phyloP scores from a whole-genome alignment of 2,329 filamentous ascomycete genomes.

The Tothia fuscella region DNA sequence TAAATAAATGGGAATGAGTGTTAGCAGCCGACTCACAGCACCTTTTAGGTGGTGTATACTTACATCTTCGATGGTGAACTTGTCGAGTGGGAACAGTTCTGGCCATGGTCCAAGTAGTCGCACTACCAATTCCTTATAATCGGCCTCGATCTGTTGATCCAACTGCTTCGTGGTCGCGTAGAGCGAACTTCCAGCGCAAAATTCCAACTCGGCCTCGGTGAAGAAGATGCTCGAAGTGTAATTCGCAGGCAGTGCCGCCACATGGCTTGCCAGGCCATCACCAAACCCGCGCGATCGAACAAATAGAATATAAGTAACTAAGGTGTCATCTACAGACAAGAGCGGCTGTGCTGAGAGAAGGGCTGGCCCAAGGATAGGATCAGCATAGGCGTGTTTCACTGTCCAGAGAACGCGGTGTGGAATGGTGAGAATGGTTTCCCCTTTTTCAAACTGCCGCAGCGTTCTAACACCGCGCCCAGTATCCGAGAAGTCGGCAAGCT shows the following conservation, averaged over 20 bases:
- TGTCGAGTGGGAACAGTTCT: constrained; percentile 1
- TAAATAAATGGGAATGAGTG: not conserved
- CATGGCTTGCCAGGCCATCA: constrained; percentile 1
- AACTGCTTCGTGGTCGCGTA: constrained; percentile 2
- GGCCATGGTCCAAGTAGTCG: not conserved
- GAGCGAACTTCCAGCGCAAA: constrained; percentile 1
- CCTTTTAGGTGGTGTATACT: not conserved
- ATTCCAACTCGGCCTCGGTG: constrained; percentile 1
- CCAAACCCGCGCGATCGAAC: not conserved
- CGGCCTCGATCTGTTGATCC: constrained; percentile 1
- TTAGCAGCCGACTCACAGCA: not conserved
- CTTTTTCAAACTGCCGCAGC: not conserved
- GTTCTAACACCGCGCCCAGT: constrained; percentile 3
- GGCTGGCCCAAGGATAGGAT: constrained; percentile 1
- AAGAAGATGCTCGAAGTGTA: constrained; percentile 5
- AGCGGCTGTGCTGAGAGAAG: not conserved
- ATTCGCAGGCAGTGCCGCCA: not conserved
- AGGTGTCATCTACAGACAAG: constrained; percentile 3
- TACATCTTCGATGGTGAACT: constrained; percentile 3
- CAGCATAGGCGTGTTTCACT: not conserved
- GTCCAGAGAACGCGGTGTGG: constrained; percentile 1
- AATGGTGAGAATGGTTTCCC: constrained; percentile 1
- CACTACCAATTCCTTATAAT: not conserved
- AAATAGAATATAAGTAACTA: not conserved
- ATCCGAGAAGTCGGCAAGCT: constrained; percentile 1